Percentiles rank a stretch among this genome's conserved stretches.
Conservation (phyloP, 495 filamentous ascomycete genomes). For the Penicillium pancosmium region DNA sequence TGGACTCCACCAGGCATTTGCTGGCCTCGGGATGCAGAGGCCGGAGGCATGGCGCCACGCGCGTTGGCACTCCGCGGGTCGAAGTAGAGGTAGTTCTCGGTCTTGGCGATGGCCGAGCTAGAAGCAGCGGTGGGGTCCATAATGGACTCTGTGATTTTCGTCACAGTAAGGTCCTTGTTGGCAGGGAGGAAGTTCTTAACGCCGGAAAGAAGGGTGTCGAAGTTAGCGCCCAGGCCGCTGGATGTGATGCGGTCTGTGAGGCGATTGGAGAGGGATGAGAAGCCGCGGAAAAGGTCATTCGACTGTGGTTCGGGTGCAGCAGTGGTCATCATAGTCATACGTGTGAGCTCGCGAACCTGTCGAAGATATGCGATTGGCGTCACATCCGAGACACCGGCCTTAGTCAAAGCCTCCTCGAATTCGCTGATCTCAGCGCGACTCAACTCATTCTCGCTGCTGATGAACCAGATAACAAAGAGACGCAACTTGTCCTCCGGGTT, state of each 20-base stretch:
- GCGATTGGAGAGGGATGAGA: conserved; percentile 83
- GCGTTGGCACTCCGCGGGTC: conserved; percentile 93
- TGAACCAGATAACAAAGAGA: conserved; percentile 95
- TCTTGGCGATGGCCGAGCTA: conserved; percentile 91
- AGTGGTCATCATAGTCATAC: conserved; percentile 98
- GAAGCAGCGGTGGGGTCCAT: conserved; percentile 95
- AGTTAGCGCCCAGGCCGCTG: conserved; percentile 83
- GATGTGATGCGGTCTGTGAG: conserved; percentile 94
- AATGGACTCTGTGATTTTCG: conserved; percentile 96
- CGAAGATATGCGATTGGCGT: conserved; percentile 82
- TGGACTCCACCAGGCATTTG: conserved; percentile 49
- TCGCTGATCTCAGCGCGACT: conserved; percentile 77
- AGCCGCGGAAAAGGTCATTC: conserved; percentile 81
- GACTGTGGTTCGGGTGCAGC: conserved; percentile 69
- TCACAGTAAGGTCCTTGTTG: conserved; percentile 93
- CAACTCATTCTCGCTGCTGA: conserved; percentile 91
- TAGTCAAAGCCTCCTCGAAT: conserved; percentile 84
- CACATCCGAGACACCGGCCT: conserved; percentile 68
- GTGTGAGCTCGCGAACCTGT: conserved; percentile 90
- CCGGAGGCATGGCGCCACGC: conserved; percentile 84
- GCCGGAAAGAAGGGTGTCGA: conserved; percentile 93
- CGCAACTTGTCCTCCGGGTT: conserved; percentile 87
- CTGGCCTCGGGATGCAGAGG: conserved; percentile 57
- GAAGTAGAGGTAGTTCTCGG: conserved; percentile 98
- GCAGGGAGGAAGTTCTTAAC: conserved; percentile 98